Conservation (phyloP, 371 early-diverging fungal genomes). For the Apophysomyces variabilis region DNA sequence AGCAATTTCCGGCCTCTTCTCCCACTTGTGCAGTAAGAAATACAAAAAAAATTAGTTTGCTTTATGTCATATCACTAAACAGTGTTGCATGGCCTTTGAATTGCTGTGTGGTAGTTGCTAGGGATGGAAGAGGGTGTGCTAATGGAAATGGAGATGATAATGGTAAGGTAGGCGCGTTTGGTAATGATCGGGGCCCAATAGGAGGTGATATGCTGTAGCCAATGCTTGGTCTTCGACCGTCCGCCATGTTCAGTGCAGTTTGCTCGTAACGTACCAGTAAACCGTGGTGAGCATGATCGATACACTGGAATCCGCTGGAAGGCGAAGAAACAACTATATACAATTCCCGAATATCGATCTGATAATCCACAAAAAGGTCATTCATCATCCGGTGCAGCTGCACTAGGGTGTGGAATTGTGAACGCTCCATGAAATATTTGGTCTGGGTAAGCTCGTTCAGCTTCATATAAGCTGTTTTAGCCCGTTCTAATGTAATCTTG, state of each 20-base stretch:
- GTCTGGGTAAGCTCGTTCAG: conserved; percentile 24
- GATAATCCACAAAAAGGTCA: conserved; percentile 28
- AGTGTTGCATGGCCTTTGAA: conserved; percentile 10
- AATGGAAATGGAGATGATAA: conserved; percentile 1
- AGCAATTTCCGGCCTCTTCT: no score
- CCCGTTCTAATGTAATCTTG: conserved; percentile 26
- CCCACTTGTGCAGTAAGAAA: neutral
- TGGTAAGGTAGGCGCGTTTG: conserved; percentile 4
- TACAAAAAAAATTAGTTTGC: neutral
- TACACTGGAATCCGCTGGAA: conserved; percentile 26
- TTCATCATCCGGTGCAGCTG: conserved; percentile 36
- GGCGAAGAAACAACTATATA: conserved; percentile 22
- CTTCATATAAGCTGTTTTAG: conserved; percentile 29
- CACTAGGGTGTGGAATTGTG: conserved; percentile 25
- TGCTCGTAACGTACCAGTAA: conserved; percentile 23
- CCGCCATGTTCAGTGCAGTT: neutral
- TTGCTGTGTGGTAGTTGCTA: conserved; percentile 12
- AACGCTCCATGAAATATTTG: conserved; percentile 14
- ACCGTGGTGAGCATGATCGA: conserved; percentile 29
- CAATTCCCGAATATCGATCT: conserved; percentile 30
- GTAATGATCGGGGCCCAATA: conserved; percentile 4
- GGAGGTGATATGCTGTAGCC: conserved; percentile 11
- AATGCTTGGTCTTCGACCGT: conserved; percentile 16
- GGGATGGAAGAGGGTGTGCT: conserved; percentile 10
- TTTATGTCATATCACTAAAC: conserved; percentile 18